These are phyloP conservation scores for Beta macrorhiza DNA, from an alignment of 179 eudicot genomes.

Conservation along the genomic window DNA sequence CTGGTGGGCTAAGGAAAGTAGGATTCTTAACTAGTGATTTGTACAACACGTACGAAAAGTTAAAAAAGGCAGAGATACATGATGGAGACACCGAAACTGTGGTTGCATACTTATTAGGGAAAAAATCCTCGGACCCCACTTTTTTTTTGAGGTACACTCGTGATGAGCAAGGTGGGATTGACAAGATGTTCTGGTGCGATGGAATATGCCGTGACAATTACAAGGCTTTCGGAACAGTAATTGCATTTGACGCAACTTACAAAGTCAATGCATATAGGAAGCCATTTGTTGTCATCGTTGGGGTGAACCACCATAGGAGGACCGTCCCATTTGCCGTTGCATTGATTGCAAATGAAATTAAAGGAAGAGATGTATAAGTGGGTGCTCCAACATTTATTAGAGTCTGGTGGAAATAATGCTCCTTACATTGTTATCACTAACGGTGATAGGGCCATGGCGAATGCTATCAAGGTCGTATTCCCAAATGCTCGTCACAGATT, in stretches of 20 bases:
- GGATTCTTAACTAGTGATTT: too few species aligned
- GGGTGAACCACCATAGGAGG: background rate
- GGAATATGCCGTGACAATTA: background rate
- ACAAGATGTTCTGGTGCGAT: too few species aligned
- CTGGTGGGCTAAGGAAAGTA: too few species aligned
- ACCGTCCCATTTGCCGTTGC: background rate
- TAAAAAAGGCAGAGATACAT: too few species aligned
- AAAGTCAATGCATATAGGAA: background rate
- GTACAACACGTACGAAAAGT: too few species aligned
- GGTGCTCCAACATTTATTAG: background rate
- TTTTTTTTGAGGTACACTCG: too few species aligned
- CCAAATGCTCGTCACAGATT: background rate
- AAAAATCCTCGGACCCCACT: too few species aligned
- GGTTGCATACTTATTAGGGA: too few species aligned
- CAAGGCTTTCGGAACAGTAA: background rate
- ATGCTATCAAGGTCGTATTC: background rate
- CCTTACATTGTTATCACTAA: background rate
- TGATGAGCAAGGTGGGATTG: too few species aligned
- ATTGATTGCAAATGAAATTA: background rate
- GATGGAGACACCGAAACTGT: too few species aligned
- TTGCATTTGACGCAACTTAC: conserved; percentile 19
- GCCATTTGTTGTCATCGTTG: conserved; percentile 13
- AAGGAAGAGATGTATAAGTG: background rate
- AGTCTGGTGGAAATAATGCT: background rate
- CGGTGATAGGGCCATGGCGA: conserved; percentile 8